These are phyloP conservation scores for Starmerella gropengiesseri DNA, from an alignment of 805 yeast species.

Conservation along the genomic window DNA sequence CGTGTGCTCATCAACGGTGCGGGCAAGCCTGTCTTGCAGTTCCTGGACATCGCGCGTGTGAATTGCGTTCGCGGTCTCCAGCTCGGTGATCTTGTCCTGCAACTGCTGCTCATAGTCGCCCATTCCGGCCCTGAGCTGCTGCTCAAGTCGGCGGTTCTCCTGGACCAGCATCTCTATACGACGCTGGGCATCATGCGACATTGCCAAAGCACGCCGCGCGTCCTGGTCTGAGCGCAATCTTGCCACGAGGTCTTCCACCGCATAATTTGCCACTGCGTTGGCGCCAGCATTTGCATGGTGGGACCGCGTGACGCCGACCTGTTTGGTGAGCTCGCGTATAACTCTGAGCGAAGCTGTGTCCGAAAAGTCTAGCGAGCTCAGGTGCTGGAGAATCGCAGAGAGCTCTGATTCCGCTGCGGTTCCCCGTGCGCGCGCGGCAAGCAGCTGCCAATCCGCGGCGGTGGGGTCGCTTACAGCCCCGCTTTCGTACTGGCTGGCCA, in stretches of 20 bases:
- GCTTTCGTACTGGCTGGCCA: background rate
- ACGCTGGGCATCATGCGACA: slow-evolving; percentile 42
- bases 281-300: slow-evolving; percentile 38
- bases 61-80: slow-evolving; percentile 44
- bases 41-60: slow-evolving; percentile 54
- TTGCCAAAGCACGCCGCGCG: slow-evolving; percentile 60
- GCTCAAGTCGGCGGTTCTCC: slow-evolving; percentile 31
- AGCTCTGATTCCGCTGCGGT: slow-evolving; percentile 31
- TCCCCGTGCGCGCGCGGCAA: slow-evolving; percentile 48
- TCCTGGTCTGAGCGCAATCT: slow-evolving; percentile 75
- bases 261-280: slow-evolving; percentile 45
- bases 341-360: slow-evolving; percentile 45
- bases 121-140: slow-evolving; percentile 63
- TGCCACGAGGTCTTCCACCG: slow-evolving; percentile 61
- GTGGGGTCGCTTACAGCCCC: background rate
- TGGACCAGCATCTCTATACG: slow-evolving; percentile 48
- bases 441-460: slow-evolving; percentile 44
- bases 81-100: slow-evolving; percentile 51
- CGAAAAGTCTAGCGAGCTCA: slow-evolving; percentile 36
- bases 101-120: slow-evolving; percentile 57
- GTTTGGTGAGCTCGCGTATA: slow-evolving; percentile 52
- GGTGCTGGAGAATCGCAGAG: slow-evolving; percentile 37
- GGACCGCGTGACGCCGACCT: slow-evolving; percentile 30
- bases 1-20: slow-evolving; percentile 37
- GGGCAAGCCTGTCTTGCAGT: slow-evolving; percentile 51